Percentiles rank a stretch among this genome's conserved stretches.
phyloP scores from a whole-genome alignment of 805 yeast genomes.

The Metschnikowia amazonensis region DNA sequence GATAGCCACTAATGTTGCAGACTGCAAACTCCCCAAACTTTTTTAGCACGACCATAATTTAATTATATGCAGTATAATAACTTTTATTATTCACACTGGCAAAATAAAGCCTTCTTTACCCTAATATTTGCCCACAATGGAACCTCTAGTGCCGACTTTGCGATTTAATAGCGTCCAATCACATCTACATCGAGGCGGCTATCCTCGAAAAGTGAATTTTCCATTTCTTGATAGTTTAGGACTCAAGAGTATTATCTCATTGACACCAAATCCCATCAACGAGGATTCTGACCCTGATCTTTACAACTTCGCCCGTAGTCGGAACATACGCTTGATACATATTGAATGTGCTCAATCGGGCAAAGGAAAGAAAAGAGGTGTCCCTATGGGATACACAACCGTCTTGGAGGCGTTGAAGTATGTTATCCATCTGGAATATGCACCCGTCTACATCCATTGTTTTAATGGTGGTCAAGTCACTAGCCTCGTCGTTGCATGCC shows the following conservation, averaged over 20 bases:
- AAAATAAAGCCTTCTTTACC: neutral
- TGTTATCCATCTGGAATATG: conserved; percentile 52
- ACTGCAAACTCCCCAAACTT: conserved; percentile 36
- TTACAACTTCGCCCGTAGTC: conserved; percentile 47
- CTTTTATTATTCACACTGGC: neutral
- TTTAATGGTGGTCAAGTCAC: conserved; percentile 87
- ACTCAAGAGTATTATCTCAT: conserved; percentile 67
- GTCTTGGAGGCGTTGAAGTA: conserved; percentile 59
- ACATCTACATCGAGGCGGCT: conserved; percentile 75
- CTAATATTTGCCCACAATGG: neutral
- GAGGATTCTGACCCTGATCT: conserved; percentile 48
- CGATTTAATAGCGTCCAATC: conserved; percentile 71
- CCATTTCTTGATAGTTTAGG: conserved; percentile 62
- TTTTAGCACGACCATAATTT: conserved; percentile 6
- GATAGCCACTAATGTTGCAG: conserved; percentile 65
- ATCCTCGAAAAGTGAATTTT: conserved; percentile 73
- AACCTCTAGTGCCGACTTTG: conserved; percentile 64
- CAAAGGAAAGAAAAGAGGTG: conserved; percentile 78
- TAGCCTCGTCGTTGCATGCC: conserved; percentile 78
- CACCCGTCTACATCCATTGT: conserved; percentile 83
- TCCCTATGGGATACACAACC: conserved; percentile 67
- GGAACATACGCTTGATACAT: conserved; percentile 64
- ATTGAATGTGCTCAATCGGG: conserved; percentile 64
- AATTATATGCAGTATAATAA: conserved; percentile 1
- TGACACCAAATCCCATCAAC: conserved; percentile 74